phyloP scores from a whole-genome alignment of 176 grass and related monocot species.

The Phoenix roebelenii region DNA sequence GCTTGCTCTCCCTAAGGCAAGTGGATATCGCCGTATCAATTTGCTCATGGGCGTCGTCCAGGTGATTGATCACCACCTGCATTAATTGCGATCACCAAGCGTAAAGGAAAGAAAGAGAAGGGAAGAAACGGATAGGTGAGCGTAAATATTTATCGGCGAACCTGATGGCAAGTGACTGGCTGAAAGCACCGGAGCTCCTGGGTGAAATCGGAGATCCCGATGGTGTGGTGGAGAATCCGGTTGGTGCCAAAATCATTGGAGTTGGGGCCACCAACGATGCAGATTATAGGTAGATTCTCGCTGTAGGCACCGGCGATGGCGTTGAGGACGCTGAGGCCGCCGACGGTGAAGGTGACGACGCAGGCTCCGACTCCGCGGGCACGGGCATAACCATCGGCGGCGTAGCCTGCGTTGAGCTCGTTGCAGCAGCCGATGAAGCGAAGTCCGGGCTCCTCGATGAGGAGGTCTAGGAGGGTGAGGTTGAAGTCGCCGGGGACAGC shows the following conservation, averaged over 20 bases:
- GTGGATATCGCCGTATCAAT: constrained; percentile 82
- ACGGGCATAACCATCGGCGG: constrained; percentile 74
- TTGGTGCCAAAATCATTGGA: constrained; percentile 89
- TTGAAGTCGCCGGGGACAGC: constrained; percentile 18
- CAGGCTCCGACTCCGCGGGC: constrained; percentile 64
- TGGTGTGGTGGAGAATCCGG: constrained; percentile 87
- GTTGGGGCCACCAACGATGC: constrained; percentile 82
- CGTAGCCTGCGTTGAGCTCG: constrained; percentile 84
- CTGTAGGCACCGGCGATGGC: constrained; percentile 87
- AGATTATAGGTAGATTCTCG: constrained; percentile 86
- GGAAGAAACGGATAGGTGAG: background rate
- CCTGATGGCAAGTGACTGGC: constrained; percentile 68
- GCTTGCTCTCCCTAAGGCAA: constrained; percentile 71
- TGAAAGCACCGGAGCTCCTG: constrained; percentile 83
- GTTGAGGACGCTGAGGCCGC: constrained; percentile 81
- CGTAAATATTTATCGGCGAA: background rate
- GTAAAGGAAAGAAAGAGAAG: too few species aligned
- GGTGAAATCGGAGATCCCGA: constrained; percentile 74
- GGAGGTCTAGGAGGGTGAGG: constrained; percentile 85
- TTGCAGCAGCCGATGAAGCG: constrained; percentile 81
- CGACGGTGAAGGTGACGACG: constrained; percentile 85
- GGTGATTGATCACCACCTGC: constrained; percentile 62
- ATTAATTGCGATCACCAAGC: background rate
- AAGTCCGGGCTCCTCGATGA: constrained; percentile 69
- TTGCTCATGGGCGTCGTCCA: constrained; percentile 76